phyloP scores from a whole-genome alignment of 345 rosid genomes.

The Pistacia integerrima region DNA sequence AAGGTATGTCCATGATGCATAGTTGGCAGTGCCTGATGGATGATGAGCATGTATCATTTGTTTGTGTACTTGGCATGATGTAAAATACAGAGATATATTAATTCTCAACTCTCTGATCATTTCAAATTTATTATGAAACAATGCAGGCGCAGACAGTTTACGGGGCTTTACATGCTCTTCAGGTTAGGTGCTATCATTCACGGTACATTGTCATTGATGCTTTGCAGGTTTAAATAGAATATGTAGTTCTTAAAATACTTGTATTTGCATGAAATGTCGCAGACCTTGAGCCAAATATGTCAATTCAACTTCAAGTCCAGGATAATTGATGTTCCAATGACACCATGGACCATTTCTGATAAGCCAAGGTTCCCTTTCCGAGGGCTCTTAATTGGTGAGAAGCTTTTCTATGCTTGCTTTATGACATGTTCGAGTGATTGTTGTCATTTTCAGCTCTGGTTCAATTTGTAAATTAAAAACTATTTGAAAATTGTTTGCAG shows the following conservation, averaged over 20 bases:
- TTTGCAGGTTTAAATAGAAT: slow-evolving; percentile 1
- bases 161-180: slow-evolving; percentile 77
- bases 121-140: slow-evolving; percentile 17
- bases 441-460: background rate
- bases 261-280: slow-evolving; percentile 28
- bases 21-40: background rate
- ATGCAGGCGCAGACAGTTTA: slow-evolving; percentile 66
- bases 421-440: slow-evolving; percentile 1
- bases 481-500: background rate
- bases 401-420: background rate
- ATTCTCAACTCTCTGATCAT: slow-evolving; percentile 4
- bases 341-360: slow-evolving; percentile 68
- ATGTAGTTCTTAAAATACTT: slow-evolving; percentile 10
- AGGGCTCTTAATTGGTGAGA: slow-evolving; percentile 72
- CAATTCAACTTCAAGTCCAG: slow-evolving; percentile 47
- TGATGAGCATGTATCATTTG: background rate
- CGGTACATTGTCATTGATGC: slow-evolving; percentile 5
- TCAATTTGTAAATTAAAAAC: background rate
- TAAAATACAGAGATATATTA: slow-evolving; percentile 3
- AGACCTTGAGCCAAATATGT: slow-evolving; percentile 83
- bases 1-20: background rate
- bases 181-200: slow-evolving; percentile 41
- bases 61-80: background rate
- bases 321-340: slow-evolving; percentile 45
- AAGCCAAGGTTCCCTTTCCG: slow-evolving; percentile 71